Base-by-base conservation (phyloP, 495 filamentous ascomycete species). In the Aspergillus hancockii region DNA sequence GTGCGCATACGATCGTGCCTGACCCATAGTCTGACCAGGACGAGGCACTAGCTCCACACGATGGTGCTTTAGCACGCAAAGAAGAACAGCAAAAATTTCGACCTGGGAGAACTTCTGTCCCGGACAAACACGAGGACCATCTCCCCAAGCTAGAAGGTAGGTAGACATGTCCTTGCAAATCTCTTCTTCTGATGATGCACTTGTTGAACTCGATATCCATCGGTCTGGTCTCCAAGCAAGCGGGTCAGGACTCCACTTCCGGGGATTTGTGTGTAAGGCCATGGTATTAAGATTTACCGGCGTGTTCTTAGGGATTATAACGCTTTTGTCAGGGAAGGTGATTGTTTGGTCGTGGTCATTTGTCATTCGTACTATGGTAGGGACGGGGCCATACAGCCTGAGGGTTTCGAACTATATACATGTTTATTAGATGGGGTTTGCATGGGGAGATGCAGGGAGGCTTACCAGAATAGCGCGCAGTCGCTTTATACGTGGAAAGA, bases 361-460 rank as follows among this genome's bases (percentile, higher is more conserved):
- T 4, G 60, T 58, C 22, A 21, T 14, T 18, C 54, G 36, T 10
- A 57, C 18, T 7, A 61, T 47, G 8, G 47, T 57, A 0, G 49
- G 49, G 3, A 62, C 60, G 0, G 60, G 55, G 12, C 54, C 55
- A 41, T 58, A 62, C 9, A 62, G 45, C 5, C 60, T 43, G n/a
- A 62, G 13, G 1, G 60, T 62, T 43, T 62, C 60, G 31, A 49
- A 50, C 60, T 62, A 22, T 6, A 4, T 19, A 8, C 16, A 38
- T 22, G 5, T 16, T 30, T 18, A 34, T n/a, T n/a, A n/a, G n/a
- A n/a, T n/a, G n/a, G n/a, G n/a, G n/a, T n/a, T n/a, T n/a, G n/a
- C n/a, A n/a, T n/a, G n/a, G n/a, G n/a, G n/a, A n/a, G n/a, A n/a
- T n/a, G n/a, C n/a, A 5, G 21, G n/a, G 6, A n/a, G n/a, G 10